phyloP scores from a whole-genome alignment of 179 eudicot genomes.

The Spinacia oleracea region DNA sequence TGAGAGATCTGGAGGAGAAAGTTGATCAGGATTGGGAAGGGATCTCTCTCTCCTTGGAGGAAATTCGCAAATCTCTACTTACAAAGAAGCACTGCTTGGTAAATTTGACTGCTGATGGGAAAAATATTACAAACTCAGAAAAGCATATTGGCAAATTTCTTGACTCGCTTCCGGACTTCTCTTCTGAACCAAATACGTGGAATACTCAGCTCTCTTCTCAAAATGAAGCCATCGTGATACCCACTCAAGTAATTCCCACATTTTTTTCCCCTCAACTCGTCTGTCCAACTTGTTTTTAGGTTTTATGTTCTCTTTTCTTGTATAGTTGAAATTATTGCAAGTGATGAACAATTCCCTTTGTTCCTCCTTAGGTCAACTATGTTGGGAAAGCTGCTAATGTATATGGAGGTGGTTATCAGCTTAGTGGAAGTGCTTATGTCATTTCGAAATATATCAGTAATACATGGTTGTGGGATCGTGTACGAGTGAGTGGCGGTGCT shows the following conservation, averaged over 20 bases:
- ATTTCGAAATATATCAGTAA: conserved; percentile 83
- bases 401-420: conserved; percentile 79
- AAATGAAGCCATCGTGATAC: conserved; percentile 90
- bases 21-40: conserved; percentile 81
- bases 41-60: conserved; percentile 82
- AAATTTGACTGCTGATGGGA: conserved; percentile 90
- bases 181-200: conserved; percentile 54
- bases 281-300: background rate
- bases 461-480: conserved; percentile 99
- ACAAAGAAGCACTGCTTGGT: conserved; percentile 78
- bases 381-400: conserved; percentile 98
- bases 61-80: conserved; percentile 74
- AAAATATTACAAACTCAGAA: conserved; percentile 60
- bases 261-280: background rate
- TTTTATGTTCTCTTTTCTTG: background rate
- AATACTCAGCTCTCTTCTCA: conserved; percentile 59
- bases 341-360: conserved; percentile 12
- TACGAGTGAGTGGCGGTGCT: conserved; percentile 99
- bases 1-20: conserved; percentile 64
- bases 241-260: conserved; percentile 73
- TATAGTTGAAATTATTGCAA: background rate
- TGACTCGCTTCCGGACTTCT: conserved; percentile 68
- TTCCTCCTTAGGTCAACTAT: conserved; percentile 73
- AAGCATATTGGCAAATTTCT: conserved; percentile 76
- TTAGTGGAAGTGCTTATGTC: conserved; percentile 90